Base-by-base conservation (phyloP, 352 stramenopile genomes). In the Lagenidium sp. region DNA sequence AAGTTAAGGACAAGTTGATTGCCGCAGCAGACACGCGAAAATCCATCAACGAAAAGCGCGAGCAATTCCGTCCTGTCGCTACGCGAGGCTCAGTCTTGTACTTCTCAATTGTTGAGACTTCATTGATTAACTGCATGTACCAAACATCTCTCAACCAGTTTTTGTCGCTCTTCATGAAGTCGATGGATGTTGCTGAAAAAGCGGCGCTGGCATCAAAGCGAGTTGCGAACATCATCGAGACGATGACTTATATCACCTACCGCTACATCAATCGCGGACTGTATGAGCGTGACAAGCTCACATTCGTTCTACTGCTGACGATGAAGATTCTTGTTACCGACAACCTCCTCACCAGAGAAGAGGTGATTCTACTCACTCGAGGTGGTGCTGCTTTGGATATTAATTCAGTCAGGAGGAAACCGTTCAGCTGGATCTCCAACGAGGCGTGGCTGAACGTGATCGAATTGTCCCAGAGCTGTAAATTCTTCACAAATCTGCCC, bases 51-150 rank as follows among this genome's bases (percentile, higher is more conserved):
- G 95, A 99, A 51, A 98, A 98, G 70, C 74, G 96, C 18, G 96
- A 99, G 46, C 94, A 98, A 66, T 99, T 98, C 74, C 84, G 95
- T 16, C 92, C 95, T 2, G 95, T 98, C 6, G 96, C 96, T n/a
- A 98, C 90, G 10, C 81, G 96, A 24, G 96, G 95, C 45, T 98
- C 93, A 6, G 93, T 99, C 18, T 65, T 99, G 0, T 99, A 99
- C 53, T 99, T 99, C 57, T 96, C 88, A 4, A 97, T 99, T 47
- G 96, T 99, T 20, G 96, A 99, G 63, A 97, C 97, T 47, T 98
- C 87, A 41, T 56, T 97, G 36, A 95, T 99, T 36, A 99, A 99
- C 63, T 96, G 93, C 50, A 99, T 99, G 96, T 99, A 99, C 73
- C 96, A 99, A 74, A 99, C 96, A 25, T 98, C 91, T 8, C 63